A percentile compares a stretch with the other conserved stretches of the same genome.
These are phyloP conservation scores for Dactylellina parvicollis DNA, from an alignment of 2,329 filamentous ascomycete genomes.

Conservation along the genomic window DNA sequence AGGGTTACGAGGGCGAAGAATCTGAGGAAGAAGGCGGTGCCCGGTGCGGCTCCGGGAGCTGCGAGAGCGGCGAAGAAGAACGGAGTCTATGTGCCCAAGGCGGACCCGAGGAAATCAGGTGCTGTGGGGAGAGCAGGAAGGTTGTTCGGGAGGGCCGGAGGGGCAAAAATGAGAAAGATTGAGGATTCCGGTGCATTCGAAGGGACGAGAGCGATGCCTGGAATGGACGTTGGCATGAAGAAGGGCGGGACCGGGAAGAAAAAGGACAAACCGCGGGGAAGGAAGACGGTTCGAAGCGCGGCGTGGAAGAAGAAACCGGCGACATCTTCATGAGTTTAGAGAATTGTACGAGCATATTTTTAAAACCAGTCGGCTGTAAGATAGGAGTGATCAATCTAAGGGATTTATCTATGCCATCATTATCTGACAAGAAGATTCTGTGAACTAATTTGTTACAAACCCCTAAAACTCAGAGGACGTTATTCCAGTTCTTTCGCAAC, in stretches of 20 bases:
- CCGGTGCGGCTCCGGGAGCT: conserved; percentile 50
- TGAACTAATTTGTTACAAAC: too few relatives aligned
- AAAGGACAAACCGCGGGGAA: conserved; percentile 63
- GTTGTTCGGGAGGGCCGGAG: conserved; percentile 76
- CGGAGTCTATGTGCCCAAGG: conserved; percentile 73
- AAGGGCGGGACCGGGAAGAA: conserved; percentile 68
- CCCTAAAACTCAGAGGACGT: too few relatives aligned
- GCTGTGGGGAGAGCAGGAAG: conserved; percentile 77
- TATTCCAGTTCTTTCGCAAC: too few relatives aligned
- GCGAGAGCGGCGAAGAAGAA: conserved; percentile 39
- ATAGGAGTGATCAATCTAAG: conserved; percentile 18
- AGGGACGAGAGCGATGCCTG: conserved; percentile 76
- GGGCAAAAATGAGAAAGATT: conserved; percentile 67
- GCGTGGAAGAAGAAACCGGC: conserved; percentile 64
- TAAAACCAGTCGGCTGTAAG: conserved; percentile 13
- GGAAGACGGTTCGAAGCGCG: conserved; percentile 62
- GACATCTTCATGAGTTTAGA: conserved; percentile 42
- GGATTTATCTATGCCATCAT: neutral
- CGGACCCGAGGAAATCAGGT: conserved; percentile 75
- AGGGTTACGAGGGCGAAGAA: conserved; percentile 88
- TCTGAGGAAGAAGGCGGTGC: conserved; percentile 65
- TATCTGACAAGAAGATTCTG: neutral
- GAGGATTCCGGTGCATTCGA: conserved; percentile 82
- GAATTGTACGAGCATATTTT: conserved; percentile 8
- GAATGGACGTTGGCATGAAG: conserved; percentile 70